These are phyloP conservation scores for Thuidium tamariscinum DNA, from an alignment of 225 moss, liverwort and hornwort species.

Conservation along the genomic window DNA sequence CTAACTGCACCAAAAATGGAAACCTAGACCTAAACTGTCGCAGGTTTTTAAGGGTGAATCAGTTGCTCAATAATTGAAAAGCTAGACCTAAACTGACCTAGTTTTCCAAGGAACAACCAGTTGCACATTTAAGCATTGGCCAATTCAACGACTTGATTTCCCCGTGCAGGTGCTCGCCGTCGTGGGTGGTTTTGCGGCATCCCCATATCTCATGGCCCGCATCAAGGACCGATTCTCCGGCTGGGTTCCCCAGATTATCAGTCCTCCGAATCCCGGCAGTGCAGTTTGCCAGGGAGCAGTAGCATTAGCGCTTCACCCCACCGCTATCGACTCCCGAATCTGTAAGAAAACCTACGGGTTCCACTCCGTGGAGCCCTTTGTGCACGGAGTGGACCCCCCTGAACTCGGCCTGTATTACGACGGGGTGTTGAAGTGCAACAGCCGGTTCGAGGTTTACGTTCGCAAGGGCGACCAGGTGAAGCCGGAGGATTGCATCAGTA, in stretches of 20 bases:
- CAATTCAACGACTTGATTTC: not conserved
- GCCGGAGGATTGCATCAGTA: not conserved
- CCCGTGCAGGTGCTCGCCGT: not conserved
- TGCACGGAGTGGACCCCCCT: not conserved
- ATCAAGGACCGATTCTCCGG: conserved; percentile 1
- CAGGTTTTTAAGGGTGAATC: not conserved
- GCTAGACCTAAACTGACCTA: not conserved
- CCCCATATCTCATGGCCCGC: conserved; percentile 35
- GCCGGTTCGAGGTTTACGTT: not conserved
- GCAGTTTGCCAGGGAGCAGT: conserved; percentile 57
- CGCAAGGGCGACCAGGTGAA: not conserved
- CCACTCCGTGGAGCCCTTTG: not conserved
- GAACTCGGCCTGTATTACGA: not conserved
- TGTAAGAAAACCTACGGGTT: conserved; percentile 47
- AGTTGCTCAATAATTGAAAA: no score
- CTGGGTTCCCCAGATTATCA: conserved; percentile 16
- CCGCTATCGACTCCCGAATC: conserved; percentile 20
- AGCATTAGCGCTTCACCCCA: conserved; percentile 10
- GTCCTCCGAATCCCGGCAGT: conserved; percentile 41
- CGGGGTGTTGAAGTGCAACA: conserved; percentile 21
- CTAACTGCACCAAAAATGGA: not conserved
- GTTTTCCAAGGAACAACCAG: not conserved
- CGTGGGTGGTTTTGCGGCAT: conserved; percentile 44
- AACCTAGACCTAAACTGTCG: not conserved
- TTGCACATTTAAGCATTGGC: not conserved